Evolutionary conservation across 345 rosid genomes (phyloP), one percentile per base, ranked within the genome.

Genomic region (Euphorbia pulcherrima): DNA sequence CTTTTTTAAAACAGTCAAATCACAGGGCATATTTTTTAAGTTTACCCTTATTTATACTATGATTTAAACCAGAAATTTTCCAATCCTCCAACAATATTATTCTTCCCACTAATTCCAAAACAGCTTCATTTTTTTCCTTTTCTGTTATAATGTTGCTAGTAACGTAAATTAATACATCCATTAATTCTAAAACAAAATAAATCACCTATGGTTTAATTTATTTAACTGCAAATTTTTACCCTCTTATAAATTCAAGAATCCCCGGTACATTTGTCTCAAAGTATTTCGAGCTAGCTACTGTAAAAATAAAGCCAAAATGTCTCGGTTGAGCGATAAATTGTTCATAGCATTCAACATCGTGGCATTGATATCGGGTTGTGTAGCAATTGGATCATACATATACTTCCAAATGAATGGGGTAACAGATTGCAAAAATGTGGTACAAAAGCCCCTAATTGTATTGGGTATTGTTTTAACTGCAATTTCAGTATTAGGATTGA

Each of bases 401-500:
- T 54, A 35, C 35, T 55, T 56, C 60, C 69, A 65, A 53, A 65
- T 39, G 0, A 13, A 65, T 51, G 48, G 46, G 23, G 30, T 65
- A 28, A 65, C 59, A 6, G 68, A 61, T 24, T 69, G 72, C 48
- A 50, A 24, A 16, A 69, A 69, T 29, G 35, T 50, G 4, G 48
- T 69, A 0, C 58, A 69, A 26, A 69, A 60, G 26, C 72, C 52
- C 16, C 7, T 69, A 8, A 11, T 59, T 4, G 16, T 60, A 48
- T 16, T 37, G 27, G 66, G 60, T 7, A 17, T 37, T 4, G 24
- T 23, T n/a, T 48, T 69, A 4, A 35, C 23, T 21, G 11, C 52
- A 11, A 18, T 69, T 14, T 69, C 72, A 59, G 21, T 69, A 1
- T 2, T 69, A 24, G 72, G 72, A 53, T 26, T 69, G 16, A 48